These are phyloP conservation scores for Exophiala bonariae DNA, from an alignment of 2,329 filamentous ascomycete genomes.

Conservation along the genomic window DNA sequence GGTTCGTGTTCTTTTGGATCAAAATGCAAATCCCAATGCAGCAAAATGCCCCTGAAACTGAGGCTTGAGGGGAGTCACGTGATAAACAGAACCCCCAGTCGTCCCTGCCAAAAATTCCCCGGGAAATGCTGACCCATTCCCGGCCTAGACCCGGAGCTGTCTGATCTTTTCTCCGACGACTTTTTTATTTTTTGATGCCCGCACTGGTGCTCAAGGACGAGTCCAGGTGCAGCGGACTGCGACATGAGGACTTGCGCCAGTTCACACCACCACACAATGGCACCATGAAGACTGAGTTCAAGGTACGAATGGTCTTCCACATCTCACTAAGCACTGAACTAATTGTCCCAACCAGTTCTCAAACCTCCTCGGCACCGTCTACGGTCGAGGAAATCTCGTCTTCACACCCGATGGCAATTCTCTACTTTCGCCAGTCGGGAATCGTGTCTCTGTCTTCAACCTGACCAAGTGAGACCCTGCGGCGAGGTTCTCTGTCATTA, in stretches of 20 bases:
- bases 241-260: conserved; percentile 7
- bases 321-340: neutral
- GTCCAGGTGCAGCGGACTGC: neutral
- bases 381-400: conserved; percentile 94
- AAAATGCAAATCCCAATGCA: too few relatives aligned
- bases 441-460: conserved; percentile 93
- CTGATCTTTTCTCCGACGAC: conserved; percentile 23
- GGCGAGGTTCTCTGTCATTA: neutral
- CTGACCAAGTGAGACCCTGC: conserved; percentile 88
- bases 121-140: conserved; percentile 32
- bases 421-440: conserved; percentile 93
- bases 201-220: neutral
- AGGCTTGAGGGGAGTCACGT: too few relatives aligned
- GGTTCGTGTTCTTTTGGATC: too few relatives aligned
- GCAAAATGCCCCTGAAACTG: neutral
- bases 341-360: conserved; percentile 69
- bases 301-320: conserved; percentile 57
- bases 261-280: conserved; percentile 12
- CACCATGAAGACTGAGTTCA: conserved; percentile 98
- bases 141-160: conserved; percentile 27
- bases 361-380: conserved; percentile 96
- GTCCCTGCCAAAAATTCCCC: conserved; percentile 27
- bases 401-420: conserved; percentile 96
- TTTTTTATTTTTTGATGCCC: conserved; percentile 14
- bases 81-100: conserved; percentile 17